These are phyloP conservation scores for Phaffia tasmanica DNA, from an alignment of 768 basidiomycete species.

Conservation along the genomic window DNA sequence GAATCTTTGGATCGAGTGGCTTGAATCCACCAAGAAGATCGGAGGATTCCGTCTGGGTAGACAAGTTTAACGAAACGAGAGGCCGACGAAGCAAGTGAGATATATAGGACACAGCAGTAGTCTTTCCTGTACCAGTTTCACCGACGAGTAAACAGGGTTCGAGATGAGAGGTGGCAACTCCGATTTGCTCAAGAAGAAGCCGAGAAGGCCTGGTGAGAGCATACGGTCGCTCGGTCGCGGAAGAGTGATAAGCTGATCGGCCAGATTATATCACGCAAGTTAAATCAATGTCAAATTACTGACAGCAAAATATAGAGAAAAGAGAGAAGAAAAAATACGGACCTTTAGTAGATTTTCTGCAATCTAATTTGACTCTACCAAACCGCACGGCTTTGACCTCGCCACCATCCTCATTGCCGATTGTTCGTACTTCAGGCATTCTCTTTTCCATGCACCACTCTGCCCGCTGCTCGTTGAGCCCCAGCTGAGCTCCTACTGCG, in stretches of 20 bases:
- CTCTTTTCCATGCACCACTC: conserved; percentile 19
- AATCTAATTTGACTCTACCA: conserved; percentile 42
- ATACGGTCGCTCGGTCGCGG: conserved; percentile 46
- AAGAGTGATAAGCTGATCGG: conserved; percentile 34
- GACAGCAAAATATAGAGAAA: neutral
- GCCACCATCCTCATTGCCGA: conserved; percentile 21
- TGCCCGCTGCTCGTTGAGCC: conserved; percentile 22
- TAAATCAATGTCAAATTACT: neutral
- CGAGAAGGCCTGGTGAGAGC: conserved; percentile 79
- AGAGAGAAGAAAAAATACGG: neutral
- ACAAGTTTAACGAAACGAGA: conserved; percentile 81
- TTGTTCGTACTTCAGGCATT: conserved; percentile 13
- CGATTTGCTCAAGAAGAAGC: conserved; percentile 65
- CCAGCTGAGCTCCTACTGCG: conserved; percentile 17
- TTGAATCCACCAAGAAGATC: conserved; percentile 92
- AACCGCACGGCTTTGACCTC: conserved; percentile 47
- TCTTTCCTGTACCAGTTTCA: conserved; percentile 99
- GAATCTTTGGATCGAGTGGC: conserved; percentile 77
- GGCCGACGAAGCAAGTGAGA: conserved; percentile 63
- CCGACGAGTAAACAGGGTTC: conserved; percentile 89
- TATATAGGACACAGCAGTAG: conserved; percentile 77
- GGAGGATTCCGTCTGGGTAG: conserved; percentile 89
- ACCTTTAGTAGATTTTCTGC: conserved; percentile 15
- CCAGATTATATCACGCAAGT: neutral
- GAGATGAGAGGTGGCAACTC: conserved; percentile 53